Percentiles rank a stretch among this genome's conserved stretches.
Conservation (phyloP, 192 early-diverging fungal species). For the Umbelopsis sp. region DNA sequence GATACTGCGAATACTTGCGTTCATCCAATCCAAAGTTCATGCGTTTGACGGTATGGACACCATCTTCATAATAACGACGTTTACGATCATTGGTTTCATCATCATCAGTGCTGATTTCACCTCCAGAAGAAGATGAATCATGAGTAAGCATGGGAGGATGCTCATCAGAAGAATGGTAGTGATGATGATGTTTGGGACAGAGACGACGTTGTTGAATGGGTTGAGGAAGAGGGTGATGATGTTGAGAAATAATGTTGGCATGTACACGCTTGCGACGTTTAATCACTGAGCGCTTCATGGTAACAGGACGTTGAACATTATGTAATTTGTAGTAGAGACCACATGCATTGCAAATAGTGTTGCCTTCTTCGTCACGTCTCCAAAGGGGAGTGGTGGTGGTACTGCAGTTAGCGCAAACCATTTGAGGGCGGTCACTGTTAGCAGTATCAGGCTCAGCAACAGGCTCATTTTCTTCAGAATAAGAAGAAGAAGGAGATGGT, state of each 20-base stretch:
- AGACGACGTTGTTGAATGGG: conserved; percentile 11
- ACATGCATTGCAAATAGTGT: conserved; percentile 88
- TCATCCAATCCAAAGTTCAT: not conserved
- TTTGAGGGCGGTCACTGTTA: conserved; percentile 7
- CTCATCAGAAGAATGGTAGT: conserved; percentile 16
- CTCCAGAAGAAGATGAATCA: conserved; percentile 27
- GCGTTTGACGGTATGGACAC: conserved; percentile 7
- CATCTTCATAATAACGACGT: conserved; percentile 12
- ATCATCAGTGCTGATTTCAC: conserved; percentile 13
- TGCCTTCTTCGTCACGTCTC: conserved; percentile 69
- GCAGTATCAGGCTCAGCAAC: not conserved
- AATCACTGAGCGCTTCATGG: conserved; percentile 69
- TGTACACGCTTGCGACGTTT: conserved; percentile 59
- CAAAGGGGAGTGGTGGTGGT: conserved; percentile 72
- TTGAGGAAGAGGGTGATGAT: conserved; percentile 23
- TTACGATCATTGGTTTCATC: conserved; percentile 7
- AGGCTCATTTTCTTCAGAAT: not conserved
- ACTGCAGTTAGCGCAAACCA: conserved; percentile 70
- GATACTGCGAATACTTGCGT: not conserved
- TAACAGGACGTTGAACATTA: conserved; percentile 70
- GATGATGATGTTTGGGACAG: conserved; percentile 25
- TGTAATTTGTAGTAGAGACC: conserved; percentile 90
- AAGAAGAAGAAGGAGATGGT: conserved; percentile 1
- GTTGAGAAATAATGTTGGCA: conserved; percentile 27
- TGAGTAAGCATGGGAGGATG: conserved; percentile 11